phyloP scores from a whole-genome alignment of 2,329 filamentous ascomycete genomes.

The Venturia aucupariae region DNA sequence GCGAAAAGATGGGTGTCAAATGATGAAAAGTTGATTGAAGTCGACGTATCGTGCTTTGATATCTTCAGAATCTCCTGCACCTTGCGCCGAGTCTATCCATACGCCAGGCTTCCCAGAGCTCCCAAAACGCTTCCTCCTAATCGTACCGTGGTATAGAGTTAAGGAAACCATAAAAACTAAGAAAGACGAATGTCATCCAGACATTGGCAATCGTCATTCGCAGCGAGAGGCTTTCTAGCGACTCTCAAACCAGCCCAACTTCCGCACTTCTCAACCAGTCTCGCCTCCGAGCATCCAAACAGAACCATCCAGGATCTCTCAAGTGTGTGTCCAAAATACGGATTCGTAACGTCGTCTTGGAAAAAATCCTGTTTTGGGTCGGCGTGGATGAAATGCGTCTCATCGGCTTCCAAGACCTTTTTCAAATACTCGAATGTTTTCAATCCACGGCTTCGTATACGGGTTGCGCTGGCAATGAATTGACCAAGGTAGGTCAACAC shows the following conservation, averaged over 20 bases:
- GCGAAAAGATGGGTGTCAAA: not conserved
- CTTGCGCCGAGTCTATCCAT: not conserved
- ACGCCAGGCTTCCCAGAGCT: not conserved
- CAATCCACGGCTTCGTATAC: slow-evolving; percentile 31
- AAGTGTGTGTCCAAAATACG: slow-evolving; percentile 11
- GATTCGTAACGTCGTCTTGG: slow-evolving; percentile 8
- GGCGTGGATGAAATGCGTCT: slow-evolving; percentile 7
- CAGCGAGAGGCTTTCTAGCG: not conserved
- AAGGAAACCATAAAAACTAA: not conserved
- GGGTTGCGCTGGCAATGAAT: slow-evolving; percentile 36
- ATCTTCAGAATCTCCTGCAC: not conserved
- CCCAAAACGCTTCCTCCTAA: not conserved
- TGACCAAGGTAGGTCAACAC: slow-evolving; percentile 39
- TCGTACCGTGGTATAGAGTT: not conserved
- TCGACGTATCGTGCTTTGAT: not conserved
- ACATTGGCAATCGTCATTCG: slow-evolving; percentile 11
- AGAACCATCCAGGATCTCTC: slow-evolving; percentile 6
- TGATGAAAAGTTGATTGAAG: not conserved
- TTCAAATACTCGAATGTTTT: slow-evolving; percentile 25
- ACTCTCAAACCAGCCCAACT: not conserved
- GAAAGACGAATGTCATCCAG: slow-evolving; percentile 1
- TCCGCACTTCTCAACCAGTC: slow-evolving; percentile 3
- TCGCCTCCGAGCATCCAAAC: slow-evolving; percentile 6
- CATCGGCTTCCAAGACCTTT: slow-evolving; percentile 4
- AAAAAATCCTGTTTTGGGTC: slow-evolving; percentile 9